Evolutionary conservation across 371 early-diverging fungal species (phyloP), one percentile per base, ranked within the genome.

Genomic region (Dipsacomyces acuminosporus): DNA sequence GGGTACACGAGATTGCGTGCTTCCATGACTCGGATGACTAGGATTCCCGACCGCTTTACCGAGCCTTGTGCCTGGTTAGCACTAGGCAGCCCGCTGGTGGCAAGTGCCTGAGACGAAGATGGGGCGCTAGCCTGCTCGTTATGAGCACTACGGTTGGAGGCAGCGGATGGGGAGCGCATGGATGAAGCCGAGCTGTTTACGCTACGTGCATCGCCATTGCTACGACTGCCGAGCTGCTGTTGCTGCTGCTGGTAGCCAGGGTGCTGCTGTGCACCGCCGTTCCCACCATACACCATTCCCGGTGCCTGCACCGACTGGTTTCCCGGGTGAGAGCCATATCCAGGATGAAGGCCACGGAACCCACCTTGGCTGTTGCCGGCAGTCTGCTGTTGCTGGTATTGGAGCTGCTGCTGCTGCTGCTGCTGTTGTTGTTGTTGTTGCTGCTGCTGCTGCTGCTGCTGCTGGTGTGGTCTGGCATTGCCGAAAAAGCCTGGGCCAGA

Each of bases 11-110:
- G 75, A 45, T 81, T 84, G 54, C 83, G 73, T 1, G 89, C 90
- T 71, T 91, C 92, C 63, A 88, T 84, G 14, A 91, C 83, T 26
- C 88, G 83, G 64, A 91, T 83, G 45, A 86, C 74, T 34, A 91
- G 76, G 22, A 90, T 74, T 18, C 91, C 91, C 14, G 78, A 61
- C 48, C 78, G 77, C 41, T 76, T 80, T 45, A 77, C 74, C 20
- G 65, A 51, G n/a, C 51, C 51, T 4, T 46, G 45, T 33, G 40
- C 20, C 47, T 57, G 51, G 52, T 14, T 63, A 11, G 51, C 57
- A 38, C 69, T 69, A 24, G 69, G 69, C 49, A 69, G 59, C n/a
- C 69, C 69, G 33, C 63, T 69, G 23, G 64, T 58, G 11, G 64
- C 54, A 26, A 69, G 48, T 7, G 44, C 51, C 38, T 54, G 62